phyloP scores from a whole-genome alignment of 805 yeast species.

The Candida silvatica region DNA sequence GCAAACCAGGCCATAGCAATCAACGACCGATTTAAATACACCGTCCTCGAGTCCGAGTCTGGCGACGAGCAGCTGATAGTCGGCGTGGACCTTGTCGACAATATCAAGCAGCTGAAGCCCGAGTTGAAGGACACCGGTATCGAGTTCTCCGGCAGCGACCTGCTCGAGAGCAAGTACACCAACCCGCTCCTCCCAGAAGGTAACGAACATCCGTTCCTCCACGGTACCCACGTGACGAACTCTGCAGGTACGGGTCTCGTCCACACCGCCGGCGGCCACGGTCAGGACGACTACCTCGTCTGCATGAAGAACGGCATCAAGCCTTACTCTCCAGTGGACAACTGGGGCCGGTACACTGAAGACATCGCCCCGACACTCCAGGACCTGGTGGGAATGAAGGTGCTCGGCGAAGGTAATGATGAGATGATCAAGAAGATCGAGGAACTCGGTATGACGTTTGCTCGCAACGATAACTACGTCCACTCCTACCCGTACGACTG shows the following conservation, averaged over 20 bases:
- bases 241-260: slow-evolving; percentile 91
- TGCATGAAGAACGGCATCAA: slow-evolving; percentile 50
- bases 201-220: slow-evolving; percentile 48
- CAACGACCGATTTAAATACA: slow-evolving; percentile 50
- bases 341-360: slow-evolving; percentile 54
- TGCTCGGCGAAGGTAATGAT: slow-evolving; percentile 50
- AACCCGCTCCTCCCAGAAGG: slow-evolving; percentile 40
- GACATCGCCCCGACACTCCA: slow-evolving; percentile 38
- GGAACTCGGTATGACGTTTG: slow-evolving; percentile 35
- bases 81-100: slow-evolving; percentile 38
- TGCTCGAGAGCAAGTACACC: slow-evolving; percentile 36
- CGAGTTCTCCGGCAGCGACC: slow-evolving; percentile 31
- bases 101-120: slow-evolving; percentile 26
- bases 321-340: slow-evolving; percentile 74
- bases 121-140: slow-evolving; percentile 15
- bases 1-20: slow-evolving; percentile 80
- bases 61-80: slow-evolving; percentile 49
- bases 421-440: slow-evolving; percentile 35
- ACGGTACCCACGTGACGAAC: slow-evolving; percentile 75
- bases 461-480: slow-evolving; percentile 39
- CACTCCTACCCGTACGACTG: slow-evolving; percentile 97
- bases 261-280: slow-evolving; percentile 98
- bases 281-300: slow-evolving; percentile 80
- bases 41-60: slow-evolving; percentile 29
- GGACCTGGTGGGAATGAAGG: slow-evolving; percentile 46